Evolutionary conservation across 176 grass and related monocot species (phyloP), one percentile per base, ranked within the genome.

Genomic region (Bonia amplexicaulis): DNA sequence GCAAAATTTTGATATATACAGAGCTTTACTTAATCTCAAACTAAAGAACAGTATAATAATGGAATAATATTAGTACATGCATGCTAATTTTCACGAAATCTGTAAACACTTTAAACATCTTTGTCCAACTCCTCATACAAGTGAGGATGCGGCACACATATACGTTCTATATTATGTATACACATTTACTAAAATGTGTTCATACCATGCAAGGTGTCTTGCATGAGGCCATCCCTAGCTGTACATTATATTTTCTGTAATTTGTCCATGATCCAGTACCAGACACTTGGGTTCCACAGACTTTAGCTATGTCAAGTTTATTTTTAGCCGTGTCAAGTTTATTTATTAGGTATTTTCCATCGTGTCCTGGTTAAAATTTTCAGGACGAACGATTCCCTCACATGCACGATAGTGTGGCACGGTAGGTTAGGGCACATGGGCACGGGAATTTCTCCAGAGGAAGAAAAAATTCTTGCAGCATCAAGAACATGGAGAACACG

Each of bases 361-460:
- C 29, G 29, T 31, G 29, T 31, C 29, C 29, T 31, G 29, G 29
- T 31, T 31, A 2, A 31, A 31, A 31, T 31, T 31, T 60, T 77
- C 20, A 49, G 71, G 79, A 2, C 20, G 5, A 16, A 40, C 1
- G 63, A 88, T 88, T 88, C 86, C 57, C 42, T 71, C 73, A 88
- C 86, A 83, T 88, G 86, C 73, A 17, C 2, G 22, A 33, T 13
- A 49, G 40, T 87, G 53, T 69, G 6, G 13, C 26, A 48, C 13
- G 10, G 31, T 80, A 51, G 44, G 84, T 86, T 73, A 86, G 44
- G 67, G 67, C 86, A 88, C 80, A 83, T 82, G 86, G 51, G 16
- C 31, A 20, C 42, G 16, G 44, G 29, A 88, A 88, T 61, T 88
- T 77, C 42, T 71, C 1, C 15, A 60, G 52, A 3, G 6, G 1